phyloP scores from a whole-genome alignment of 2,329 filamentous ascomycete genomes.

The Aspergillus ochraceus region DNA sequence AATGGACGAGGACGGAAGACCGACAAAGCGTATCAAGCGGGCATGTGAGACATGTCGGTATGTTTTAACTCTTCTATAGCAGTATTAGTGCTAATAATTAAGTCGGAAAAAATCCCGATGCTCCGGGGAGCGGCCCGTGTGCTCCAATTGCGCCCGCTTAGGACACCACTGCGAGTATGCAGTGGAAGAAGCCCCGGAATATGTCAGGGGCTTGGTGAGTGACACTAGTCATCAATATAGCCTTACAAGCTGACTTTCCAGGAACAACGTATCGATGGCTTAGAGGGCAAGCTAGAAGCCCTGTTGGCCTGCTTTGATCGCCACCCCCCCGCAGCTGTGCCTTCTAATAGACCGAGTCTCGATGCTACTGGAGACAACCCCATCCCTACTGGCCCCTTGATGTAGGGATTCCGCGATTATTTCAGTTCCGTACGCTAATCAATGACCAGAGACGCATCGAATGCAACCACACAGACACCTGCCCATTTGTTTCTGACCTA shows the following conservation, averaged over 20 bases:
- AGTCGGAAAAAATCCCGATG: slow-evolving; percentile 37
- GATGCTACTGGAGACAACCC: too few species aligned
- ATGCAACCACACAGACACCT: slow-evolving; percentile 4
- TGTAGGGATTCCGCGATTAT: too few species aligned
- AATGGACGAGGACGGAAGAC: neutral
- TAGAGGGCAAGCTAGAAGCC: too few species aligned
- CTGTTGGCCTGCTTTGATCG: too few species aligned
- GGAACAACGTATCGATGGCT: too few species aligned
- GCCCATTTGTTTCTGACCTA: slow-evolving; percentile 29
- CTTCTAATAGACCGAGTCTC: too few species aligned
- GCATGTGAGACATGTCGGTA: slow-evolving; percentile 36
- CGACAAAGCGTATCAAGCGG: slow-evolving; percentile 15
- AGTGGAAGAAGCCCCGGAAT: slow-evolving; percentile 3
- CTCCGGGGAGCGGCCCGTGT: slow-evolving; percentile 33
- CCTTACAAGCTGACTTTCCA: neutral
- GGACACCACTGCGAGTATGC: slow-evolving; percentile 33
- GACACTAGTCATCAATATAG: neutral
- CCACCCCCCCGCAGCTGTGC: too few species aligned
- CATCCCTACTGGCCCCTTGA: too few species aligned
- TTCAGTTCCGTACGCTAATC: too few species aligned
- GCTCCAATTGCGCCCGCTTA: slow-evolving; percentile 33
- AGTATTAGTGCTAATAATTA: neutral
- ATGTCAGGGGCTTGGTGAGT: slow-evolving; percentile 2
- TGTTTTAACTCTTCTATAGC: slow-evolving; percentile 1
- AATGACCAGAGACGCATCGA: neutral